phyloP scores from a whole-genome alignment of 169 alveolate genomes.

The Eimeria maxima region DNA sequence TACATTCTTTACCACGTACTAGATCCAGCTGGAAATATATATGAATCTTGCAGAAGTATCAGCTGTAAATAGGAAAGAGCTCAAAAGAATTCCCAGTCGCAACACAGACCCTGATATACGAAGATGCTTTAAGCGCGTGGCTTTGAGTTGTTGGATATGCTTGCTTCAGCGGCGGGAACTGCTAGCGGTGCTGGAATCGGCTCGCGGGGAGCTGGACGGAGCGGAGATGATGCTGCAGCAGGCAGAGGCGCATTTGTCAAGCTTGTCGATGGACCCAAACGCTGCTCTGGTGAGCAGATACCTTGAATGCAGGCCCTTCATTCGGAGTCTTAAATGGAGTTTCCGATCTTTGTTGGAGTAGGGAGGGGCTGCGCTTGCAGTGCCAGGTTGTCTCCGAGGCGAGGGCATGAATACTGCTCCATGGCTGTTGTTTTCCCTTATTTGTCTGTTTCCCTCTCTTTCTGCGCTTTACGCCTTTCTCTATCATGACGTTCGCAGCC shows the following conservation, averaged over 20 bases:
- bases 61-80: too few relatives aligned
- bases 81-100: too few relatives aligned
- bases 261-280: conserved; percentile 41
- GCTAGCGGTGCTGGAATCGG: conserved; percentile 76
- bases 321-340: too few relatives aligned
- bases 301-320: too few relatives aligned
- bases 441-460: background rate
- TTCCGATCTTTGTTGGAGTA: background rate
- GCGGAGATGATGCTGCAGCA: conserved; percentile 83
- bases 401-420: background rate
- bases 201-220: conserved; percentile 68
- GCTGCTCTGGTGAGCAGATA: conserved; percentile 9
- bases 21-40: too few relatives aligned
- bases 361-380: background rate
- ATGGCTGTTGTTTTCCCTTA: background rate
- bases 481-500: too few relatives aligned
- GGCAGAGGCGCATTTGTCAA: conserved; percentile 57
- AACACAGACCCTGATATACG: background rate
- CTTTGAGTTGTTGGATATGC: background rate
- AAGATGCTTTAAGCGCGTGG: background rate
- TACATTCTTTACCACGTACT: too few relatives aligned
- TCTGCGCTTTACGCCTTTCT: too few relatives aligned
- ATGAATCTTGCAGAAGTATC: too few relatives aligned
- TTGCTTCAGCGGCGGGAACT: conserved; percentile 75
- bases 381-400: background rate